These are phyloP conservation scores for Solanum verrucosum DNA, from an alignment of 257 asterid species.

Conservation along the genomic window DNA sequence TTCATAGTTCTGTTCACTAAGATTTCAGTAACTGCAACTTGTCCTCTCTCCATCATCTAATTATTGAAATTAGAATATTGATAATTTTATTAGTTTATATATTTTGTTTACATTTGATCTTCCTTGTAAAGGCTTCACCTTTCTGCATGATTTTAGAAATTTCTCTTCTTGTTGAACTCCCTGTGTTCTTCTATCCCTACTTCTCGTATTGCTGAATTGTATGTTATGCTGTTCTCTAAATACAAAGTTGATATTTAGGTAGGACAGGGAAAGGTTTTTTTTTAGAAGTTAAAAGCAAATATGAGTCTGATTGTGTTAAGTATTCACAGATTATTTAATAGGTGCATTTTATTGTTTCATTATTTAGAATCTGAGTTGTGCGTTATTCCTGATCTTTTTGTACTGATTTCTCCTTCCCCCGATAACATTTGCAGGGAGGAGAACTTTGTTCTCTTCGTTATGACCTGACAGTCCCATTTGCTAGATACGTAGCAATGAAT, in stretches of 20 bases:
- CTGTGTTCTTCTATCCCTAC: neutral
- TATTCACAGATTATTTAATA: neutral
- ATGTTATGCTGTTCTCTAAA: neutral
- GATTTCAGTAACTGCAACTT: neutral
- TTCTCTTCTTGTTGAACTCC: neutral
- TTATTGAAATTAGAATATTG: neutral
- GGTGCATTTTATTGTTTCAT: neutral
- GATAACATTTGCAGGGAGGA: slow-evolving; percentile 67
- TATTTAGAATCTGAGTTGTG: neutral
- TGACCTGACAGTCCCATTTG: slow-evolving; percentile 93
- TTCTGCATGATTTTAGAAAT: neutral
- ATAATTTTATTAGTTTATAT: neutral
- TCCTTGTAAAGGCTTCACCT: neutral
- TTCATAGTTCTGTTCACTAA: neutral
- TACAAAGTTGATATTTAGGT: neutral
- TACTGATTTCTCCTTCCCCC: neutral
- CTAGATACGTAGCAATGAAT: slow-evolving; percentile 88
- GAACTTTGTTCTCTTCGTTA: slow-evolving; percentile 96
- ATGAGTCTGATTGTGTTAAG: neutral
- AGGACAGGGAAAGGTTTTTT: neutral
- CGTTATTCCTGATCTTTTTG: neutral
- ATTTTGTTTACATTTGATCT: neutral
- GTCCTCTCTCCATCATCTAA: neutral
- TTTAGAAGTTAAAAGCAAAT: neutral
- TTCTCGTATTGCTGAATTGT: neutral